These are phyloP conservation scores for Fomitopsis betulina DNA, from an alignment of 1,284 basidiomycete species.

Conservation along the genomic window DNA sequence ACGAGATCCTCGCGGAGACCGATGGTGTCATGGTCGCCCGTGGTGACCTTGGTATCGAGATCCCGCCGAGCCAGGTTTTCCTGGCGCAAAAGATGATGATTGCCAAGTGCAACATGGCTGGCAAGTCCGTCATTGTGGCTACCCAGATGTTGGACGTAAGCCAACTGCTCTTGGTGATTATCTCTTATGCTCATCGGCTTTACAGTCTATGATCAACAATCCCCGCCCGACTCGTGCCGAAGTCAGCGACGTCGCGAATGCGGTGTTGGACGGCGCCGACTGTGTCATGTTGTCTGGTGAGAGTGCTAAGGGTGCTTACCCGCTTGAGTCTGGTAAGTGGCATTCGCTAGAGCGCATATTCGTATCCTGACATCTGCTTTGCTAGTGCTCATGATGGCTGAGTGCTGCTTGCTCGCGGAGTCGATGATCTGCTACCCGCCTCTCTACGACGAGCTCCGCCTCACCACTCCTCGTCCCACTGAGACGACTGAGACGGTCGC, in stretches of 20 bases:
- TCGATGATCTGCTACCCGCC: constrained; percentile 91
- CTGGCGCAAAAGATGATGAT: constrained; percentile 99
- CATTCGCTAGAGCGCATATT: constrained; percentile 13
- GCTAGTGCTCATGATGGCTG: constrained; percentile 95
- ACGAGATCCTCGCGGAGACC: constrained; percentile 89
- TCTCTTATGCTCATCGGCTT: neutral
- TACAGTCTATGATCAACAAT: constrained; percentile 94
- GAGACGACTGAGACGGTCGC: constrained; percentile 92
- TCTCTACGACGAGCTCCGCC: constrained; percentile 84
- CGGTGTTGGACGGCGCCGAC: constrained; percentile 94
- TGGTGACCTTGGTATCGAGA: constrained; percentile 97
- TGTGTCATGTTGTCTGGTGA: constrained; percentile 99
- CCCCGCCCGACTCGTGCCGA: constrained; percentile 95
- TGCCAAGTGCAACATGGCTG: constrained; percentile 93
- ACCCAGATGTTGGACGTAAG: constrained; percentile 98
- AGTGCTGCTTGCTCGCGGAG: constrained; percentile 94
- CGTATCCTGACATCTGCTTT: neutral
- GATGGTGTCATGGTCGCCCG: constrained; percentile 99
- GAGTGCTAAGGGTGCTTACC: constrained; percentile 95
- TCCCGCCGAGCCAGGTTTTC: constrained; percentile 96
- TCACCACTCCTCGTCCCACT: constrained; percentile 80
- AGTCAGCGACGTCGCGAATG: constrained; percentile 96
- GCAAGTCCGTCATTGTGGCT: constrained; percentile 98
- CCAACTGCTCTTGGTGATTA: constrained; percentile 8
- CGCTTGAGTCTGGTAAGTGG: constrained; percentile 79